A percentile compares a stretch with the other conserved stretches of the same genome.
These are phyloP conservation scores for Akanthomyces lecanii DNA, from an alignment of 2,329 filamentous ascomycete species.

Conservation along the genomic window DNA sequence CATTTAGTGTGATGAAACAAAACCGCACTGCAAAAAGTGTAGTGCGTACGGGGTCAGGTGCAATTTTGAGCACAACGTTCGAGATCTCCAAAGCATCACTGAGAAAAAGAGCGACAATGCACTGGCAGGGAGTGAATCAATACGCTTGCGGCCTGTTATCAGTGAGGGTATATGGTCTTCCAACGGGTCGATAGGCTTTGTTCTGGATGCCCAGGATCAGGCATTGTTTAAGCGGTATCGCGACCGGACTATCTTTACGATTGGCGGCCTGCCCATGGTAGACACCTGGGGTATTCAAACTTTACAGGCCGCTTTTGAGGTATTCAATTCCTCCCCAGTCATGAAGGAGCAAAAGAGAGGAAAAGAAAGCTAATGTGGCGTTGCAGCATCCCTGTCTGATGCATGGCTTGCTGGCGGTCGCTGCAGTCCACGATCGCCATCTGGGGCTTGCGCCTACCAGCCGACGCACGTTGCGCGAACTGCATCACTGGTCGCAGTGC, in stretches of 20 bases:
- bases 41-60: neutral
- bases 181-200: neutral
- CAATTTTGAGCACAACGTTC: slow-evolving; percentile 7
- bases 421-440: neutral
- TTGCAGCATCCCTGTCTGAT: slow-evolving; percentile 4
- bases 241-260: neutral
- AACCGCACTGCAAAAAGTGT: slow-evolving; percentile 2
- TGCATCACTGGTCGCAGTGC: slow-evolving; percentile 5
- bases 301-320: neutral
- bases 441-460: neutral
- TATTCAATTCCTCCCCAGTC: neutral
- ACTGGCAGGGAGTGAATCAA: neutral
- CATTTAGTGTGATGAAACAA: slow-evolving; percentile 8
- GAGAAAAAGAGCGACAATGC: neutral
- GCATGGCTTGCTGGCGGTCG: slow-evolving; percentile 3
- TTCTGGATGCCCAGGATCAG: slow-evolving; percentile 3
- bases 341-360: neutral
- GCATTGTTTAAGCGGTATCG: slow-evolving; percentile 3
- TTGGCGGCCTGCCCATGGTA: neutral
- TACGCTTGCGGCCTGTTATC: neutral
- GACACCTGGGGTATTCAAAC: neutral
- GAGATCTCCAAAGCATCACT: slow-evolving; percentile 1
- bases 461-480: neutral
- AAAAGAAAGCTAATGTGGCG: neutral
- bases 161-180: neutral